Evolutionary conservation across 2,329 filamentous ascomycete genomes (phyloP).

Genomic region (Colletotrichum sojae): DNA sequence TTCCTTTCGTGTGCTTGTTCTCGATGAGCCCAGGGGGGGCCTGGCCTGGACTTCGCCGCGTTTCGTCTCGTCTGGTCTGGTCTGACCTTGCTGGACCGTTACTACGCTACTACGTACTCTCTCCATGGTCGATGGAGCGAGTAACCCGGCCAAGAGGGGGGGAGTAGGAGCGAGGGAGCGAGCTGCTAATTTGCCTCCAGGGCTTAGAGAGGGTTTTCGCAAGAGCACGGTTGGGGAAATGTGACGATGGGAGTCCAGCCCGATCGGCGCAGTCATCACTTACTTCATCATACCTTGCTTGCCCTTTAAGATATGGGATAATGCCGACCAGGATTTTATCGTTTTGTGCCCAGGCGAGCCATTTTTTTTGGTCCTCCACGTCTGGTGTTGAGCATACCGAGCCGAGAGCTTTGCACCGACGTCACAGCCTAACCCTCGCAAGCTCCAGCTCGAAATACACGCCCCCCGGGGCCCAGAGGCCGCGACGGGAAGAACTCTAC

Average conservation of each 20-base stretch:
- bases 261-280: constrained; percentile 21
- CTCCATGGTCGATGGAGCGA: not conserved
- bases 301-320: too few relatives aligned
- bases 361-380: too few relatives aligned
- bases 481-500: not conserved
- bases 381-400: too few relatives aligned
- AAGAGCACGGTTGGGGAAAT: constrained; percentile 27
- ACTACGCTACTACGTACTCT: not conserved
- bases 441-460: not conserved
- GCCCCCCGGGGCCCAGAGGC: too few relatives aligned
- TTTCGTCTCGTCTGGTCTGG: too few relatives aligned
- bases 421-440: too few relatives aligned
- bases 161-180: not conserved
- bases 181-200: not conserved
- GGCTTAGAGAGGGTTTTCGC: constrained; percentile 8
- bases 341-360: too few relatives aligned
- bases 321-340: too few relatives aligned
- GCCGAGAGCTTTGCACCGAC: too few relatives aligned
- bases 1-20: not conserved
- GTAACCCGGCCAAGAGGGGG: too few relatives aligned
- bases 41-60: not conserved
- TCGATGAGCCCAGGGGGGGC: not conserved
- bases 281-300: not conserved
- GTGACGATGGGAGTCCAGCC: constrained; percentile 4
- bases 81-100: too few relatives aligned